A percentile compares a stretch with the other conserved stretches of the same genome.
phyloP scores from a whole-genome alignment of 306 rosid species.

The Potentilla sterilis region DNA sequence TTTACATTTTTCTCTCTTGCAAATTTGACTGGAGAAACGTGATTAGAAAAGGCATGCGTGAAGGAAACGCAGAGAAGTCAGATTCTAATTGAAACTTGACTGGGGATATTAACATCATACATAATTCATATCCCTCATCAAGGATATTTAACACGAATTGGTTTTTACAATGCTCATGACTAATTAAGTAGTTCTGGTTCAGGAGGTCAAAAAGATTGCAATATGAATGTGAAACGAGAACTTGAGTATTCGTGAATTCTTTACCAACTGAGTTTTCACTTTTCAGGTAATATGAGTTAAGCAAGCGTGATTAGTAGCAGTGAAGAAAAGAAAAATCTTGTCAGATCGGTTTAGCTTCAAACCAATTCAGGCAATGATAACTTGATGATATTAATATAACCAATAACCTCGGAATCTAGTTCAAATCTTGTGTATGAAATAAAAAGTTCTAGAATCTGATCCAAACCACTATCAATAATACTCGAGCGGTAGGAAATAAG shows the following conservation, averaged over 20 bases:
- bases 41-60: conserved; percentile 3
- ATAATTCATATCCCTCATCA: background rate
- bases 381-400: too few relatives aligned
- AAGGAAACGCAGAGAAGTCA: background rate
- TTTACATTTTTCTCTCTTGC: background rate
- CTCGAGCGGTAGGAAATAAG: background rate
- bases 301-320: background rate
- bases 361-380: background rate
- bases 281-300: background rate
- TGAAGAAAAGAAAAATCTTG: background rate
- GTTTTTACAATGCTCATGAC: background rate
- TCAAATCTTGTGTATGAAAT: background rate
- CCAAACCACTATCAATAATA: background rate
- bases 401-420: background rate
- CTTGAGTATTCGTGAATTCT: background rate
- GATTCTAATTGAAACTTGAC: too few relatives aligned
- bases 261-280: background rate
- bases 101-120: background rate
- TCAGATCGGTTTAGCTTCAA: background rate
- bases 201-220: background rate
- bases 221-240: background rate
- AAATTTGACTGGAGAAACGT: background rate
- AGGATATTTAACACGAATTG: background rate
- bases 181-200: background rate
- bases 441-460: background rate